Percentiles rank a stretch among this genome's conserved stretches.
Evolutionary conservation across 768 basidiomycete genomes (phyloP).

Genomic region (Vishniacozyma victoriae): DNA sequence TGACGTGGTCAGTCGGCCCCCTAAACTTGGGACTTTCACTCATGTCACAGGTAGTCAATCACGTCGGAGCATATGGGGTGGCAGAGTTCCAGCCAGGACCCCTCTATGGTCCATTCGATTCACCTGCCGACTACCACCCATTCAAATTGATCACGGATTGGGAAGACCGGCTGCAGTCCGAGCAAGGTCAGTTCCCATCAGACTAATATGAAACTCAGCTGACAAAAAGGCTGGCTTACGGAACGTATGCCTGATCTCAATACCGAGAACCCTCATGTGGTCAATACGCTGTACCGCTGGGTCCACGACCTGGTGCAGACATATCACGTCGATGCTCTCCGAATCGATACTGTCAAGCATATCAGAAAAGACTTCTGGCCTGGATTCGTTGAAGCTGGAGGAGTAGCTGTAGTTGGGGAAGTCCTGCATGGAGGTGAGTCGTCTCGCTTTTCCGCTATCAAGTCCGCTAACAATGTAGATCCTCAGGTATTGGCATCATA

Average conservation of each 20-base stretch:
- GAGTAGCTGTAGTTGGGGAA: conserved; percentile 82
- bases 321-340: conserved; percentile 75
- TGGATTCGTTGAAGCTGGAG: conserved; percentile 62
- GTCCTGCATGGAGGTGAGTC: conserved; percentile 50
- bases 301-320: conserved; percentile 61
- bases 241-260: conserved; percentile 72
- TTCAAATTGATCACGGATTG: conserved; percentile 65
- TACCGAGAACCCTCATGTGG: conserved; percentile 64
- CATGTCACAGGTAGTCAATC: conserved; percentile 61
- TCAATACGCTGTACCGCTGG: conserved; percentile 62
- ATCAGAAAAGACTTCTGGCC: conserved; percentile 63
- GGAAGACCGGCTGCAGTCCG: conserved; percentile 61
- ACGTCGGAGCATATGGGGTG: conserved; percentile 64
- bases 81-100: conserved; percentile 53
- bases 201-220: background rate
- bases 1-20: conserved; percentile 35
- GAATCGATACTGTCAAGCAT: conserved; percentile 57
- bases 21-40: background rate
- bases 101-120: conserved; percentile 27
- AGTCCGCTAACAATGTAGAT: conserved; percentile 18
- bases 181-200: conserved; percentile 53
- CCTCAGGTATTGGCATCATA: conserved; percentile 42
- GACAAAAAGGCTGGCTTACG: conserved; percentile 59
- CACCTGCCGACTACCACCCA: conserved; percentile 59
- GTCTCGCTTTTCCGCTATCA: background rate